These are phyloP conservation scores for Orbilia ellipsospora DNA, from an alignment of 2,329 filamentous ascomycete genomes.

Conservation along the genomic window DNA sequence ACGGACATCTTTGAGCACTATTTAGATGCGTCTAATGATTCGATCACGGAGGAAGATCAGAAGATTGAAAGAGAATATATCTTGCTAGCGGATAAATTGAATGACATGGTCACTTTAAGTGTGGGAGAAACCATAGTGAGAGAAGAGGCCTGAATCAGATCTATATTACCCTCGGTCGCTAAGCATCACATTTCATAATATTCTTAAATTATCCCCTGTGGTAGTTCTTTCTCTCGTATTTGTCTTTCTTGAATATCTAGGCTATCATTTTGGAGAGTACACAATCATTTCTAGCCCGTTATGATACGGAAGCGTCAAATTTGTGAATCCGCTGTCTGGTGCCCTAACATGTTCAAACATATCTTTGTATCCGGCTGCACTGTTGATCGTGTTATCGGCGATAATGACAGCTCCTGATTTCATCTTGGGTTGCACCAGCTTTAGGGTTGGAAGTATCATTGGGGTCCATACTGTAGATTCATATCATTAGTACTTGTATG, in stretches of 20 bases:
- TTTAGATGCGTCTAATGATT: too few relatives aligned
- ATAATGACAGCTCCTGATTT: conserved; percentile 66
- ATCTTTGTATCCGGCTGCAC: conserved; percentile 65
- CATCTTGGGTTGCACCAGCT: conserved; percentile 65
- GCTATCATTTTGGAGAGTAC: conserved; percentile 59
- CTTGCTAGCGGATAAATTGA: too few relatives aligned
- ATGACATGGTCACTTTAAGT: too few relatives aligned
- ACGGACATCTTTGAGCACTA: too few relatives aligned
- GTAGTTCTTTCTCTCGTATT: too few relatives aligned
- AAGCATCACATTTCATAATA: too few relatives aligned
- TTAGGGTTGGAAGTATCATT: conserved; percentile 68
- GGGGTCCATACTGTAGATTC: conserved; percentile 67
- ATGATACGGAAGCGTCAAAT: conserved; percentile 66
- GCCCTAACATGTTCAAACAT: conserved; percentile 65
- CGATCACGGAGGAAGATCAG: too few relatives aligned
- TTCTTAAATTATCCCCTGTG: too few relatives aligned
- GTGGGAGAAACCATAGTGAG: too few relatives aligned
- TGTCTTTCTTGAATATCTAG: background rate
- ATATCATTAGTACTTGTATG: conserved; percentile 56
- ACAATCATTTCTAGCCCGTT: conserved; percentile 66
- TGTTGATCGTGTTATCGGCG: conserved; percentile 66
- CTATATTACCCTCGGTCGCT: too few relatives aligned
- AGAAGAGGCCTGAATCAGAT: too few relatives aligned
- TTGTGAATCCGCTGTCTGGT: conserved; percentile 66
- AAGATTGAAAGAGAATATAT: too few relatives aligned